A percentile compares a stretch with the other conserved stretches of the same genome.
Conservation (phyloP, 371 early-diverging fungal species). For the Entomophthora muscae region DNA sequence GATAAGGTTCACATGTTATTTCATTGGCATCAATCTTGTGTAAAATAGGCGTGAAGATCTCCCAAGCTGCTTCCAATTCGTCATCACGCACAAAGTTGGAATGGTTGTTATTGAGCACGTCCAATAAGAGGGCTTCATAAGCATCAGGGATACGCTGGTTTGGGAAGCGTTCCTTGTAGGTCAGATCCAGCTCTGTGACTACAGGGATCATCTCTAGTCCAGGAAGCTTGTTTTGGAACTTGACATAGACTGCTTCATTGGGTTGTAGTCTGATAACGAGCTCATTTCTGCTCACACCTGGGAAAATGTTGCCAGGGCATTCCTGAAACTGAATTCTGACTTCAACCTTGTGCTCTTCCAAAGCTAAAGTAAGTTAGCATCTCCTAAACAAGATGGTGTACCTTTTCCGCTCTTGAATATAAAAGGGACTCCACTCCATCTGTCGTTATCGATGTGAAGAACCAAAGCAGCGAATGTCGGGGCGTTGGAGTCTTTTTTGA, state of each 20-base stretch:
- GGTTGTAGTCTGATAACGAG: conserved; percentile 92
- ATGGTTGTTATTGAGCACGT: conserved; percentile 77
- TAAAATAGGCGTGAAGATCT: conserved; percentile 88
- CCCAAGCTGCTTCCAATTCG: conserved; percentile 91
- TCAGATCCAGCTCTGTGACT: conserved; percentile 80
- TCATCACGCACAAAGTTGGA: conserved; percentile 94
- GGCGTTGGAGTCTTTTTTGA: conserved; percentile 55
- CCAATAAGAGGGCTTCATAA: conserved; percentile 84
- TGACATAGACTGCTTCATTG: conserved; percentile 91
- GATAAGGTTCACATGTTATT: conserved; percentile 53
- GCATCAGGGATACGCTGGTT: conserved; percentile 87
- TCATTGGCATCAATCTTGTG: conserved; percentile 64
- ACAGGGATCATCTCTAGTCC: conserved; percentile 45
- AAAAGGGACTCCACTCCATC: conserved; percentile 94
- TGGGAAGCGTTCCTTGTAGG: conserved; percentile 70
- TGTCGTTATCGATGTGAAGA: conserved; percentile 75
- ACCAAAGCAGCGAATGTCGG: conserved; percentile 88
- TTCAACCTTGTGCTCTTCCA: conserved; percentile 83
- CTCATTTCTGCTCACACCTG: conserved; percentile 70
- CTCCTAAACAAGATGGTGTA: too few species aligned
- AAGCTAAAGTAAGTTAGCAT: conserved; percentile 45
- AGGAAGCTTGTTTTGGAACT: conserved; percentile 87
- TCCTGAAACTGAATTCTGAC: conserved; percentile 90
- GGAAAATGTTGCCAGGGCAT: conserved; percentile 59
- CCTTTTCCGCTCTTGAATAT: conserved; percentile 89